Conservation (phyloP, 164 flowering plant species). For the Tetrastigma voinierianum region DNA sequence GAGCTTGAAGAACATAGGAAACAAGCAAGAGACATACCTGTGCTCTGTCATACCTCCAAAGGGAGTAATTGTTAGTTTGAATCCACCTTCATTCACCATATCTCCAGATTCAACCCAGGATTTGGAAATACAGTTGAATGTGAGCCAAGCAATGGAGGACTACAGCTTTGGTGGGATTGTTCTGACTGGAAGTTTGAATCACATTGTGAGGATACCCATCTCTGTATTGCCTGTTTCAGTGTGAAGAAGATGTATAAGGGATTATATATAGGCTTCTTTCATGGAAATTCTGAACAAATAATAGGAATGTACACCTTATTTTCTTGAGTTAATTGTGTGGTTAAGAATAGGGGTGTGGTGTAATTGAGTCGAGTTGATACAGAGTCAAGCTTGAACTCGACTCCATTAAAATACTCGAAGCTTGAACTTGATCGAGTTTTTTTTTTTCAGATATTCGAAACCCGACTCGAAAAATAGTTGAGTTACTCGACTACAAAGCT, state of each 20-base stretch:
- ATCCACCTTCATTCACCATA: constrained; percentile 68
- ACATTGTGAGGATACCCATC: constrained; percentile 76
- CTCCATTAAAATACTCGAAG: too few relatives aligned
- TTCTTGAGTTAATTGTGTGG: too few relatives aligned
- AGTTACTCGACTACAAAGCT: too few relatives aligned
- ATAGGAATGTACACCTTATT: too few relatives aligned
- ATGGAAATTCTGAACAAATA: not conserved
- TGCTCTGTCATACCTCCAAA: constrained; percentile 50
- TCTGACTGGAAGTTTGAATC: constrained; percentile 68
- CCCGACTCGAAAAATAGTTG: too few relatives aligned
- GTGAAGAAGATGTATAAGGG: not conserved
- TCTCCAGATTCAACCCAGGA: constrained; percentile 47
- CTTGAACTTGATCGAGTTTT: too few relatives aligned
- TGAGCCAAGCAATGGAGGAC: constrained; percentile 29
- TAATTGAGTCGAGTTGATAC: too few relatives aligned
- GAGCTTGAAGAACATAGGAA: constrained; percentile 53
- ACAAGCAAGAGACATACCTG: constrained; percentile 58
- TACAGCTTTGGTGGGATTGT: constrained; percentile 79
- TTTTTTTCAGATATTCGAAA: too few relatives aligned
- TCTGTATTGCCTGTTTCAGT: constrained; percentile 49
- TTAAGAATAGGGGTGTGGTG: too few relatives aligned
- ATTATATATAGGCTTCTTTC: not conserved
- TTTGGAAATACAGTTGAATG: constrained; percentile 52
- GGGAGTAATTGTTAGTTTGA: constrained; percentile 52
- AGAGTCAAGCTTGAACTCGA: too few relatives aligned